These are phyloP conservation scores for Globisporangium uncinulatum DNA, from an alignment of 352 stramenopile genomes.

Conservation along the genomic window DNA sequence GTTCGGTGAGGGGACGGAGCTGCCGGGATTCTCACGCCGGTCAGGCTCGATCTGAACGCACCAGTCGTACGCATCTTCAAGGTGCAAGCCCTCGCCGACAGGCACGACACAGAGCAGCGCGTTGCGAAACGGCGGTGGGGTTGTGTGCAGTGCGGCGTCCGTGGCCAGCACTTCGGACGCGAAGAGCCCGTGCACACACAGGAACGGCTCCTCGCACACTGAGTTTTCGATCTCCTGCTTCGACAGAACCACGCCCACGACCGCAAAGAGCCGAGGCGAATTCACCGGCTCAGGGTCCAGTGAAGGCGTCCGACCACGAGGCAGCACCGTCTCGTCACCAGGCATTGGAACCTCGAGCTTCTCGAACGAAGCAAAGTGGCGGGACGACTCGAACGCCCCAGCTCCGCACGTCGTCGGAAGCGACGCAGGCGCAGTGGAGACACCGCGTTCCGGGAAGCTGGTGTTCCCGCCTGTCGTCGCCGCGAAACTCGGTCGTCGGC, in stretches of 20 bases:
- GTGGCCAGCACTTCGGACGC: constrained; percentile 41
- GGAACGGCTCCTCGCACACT: constrained; percentile 39
- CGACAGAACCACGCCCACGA: constrained; percentile 53
- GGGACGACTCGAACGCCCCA: neutral
- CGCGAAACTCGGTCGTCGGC: neutral
- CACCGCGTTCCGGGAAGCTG: neutral
- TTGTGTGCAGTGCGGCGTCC: constrained; percentile 30
- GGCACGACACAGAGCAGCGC: constrained; percentile 62
- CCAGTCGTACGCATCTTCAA: constrained; percentile 58
- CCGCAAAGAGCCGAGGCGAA: constrained; percentile 23
- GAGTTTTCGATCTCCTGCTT: constrained; percentile 33
- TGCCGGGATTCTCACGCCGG: constrained; percentile 33
- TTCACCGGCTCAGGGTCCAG: neutral
- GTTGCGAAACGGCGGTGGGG: constrained; percentile 28
- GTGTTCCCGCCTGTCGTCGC: neutral
- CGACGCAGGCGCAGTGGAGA: neutral
- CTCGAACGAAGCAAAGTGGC: constrained; percentile 36
- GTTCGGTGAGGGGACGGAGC: constrained; percentile 6
- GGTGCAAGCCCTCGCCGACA: constrained; percentile 31
- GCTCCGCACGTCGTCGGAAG: neutral
- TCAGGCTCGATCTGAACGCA: constrained; percentile 56
- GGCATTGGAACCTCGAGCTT: constrained; percentile 15
- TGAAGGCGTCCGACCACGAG: no score
- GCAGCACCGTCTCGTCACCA: neutral
- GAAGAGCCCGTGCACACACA: constrained; percentile 46